These are phyloP conservation scores for Periconia sp. DNA, from an alignment of 2,329 filamentous ascomycete species.

Conservation along the genomic window DNA sequence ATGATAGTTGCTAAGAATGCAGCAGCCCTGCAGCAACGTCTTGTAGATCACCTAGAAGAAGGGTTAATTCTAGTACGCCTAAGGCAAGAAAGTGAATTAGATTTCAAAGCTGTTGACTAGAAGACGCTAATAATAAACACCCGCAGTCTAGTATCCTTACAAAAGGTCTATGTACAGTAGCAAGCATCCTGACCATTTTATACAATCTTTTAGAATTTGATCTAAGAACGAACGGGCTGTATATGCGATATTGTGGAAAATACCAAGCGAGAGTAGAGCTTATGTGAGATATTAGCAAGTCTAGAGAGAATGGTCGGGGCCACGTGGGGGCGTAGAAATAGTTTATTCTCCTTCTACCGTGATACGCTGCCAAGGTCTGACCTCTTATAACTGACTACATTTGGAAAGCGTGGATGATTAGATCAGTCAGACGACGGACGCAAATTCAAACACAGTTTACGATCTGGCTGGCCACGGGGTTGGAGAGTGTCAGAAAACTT, in stretches of 20 bases:
- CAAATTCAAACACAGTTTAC: slow-evolving; percentile 1
- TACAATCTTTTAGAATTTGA: not conserved
- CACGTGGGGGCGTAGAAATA: not conserved
- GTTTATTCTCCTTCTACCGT: not conserved
- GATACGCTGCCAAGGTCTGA: not conserved
- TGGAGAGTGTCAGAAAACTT: slow-evolving; percentile 3
- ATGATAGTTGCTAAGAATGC: not conserved
- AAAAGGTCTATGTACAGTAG: not conserved
- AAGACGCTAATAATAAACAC: not conserved
- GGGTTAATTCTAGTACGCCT: slow-evolving; percentile 1
- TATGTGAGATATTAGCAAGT: slow-evolving; percentile 1
- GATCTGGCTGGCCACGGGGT: slow-evolving; percentile 3
- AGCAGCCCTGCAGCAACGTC: not conserved
- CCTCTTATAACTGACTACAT: not conserved
- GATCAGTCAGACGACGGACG: slow-evolving; percentile 3
- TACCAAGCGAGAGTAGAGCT: not conserved
- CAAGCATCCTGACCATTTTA: not conserved
- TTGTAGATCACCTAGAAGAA: not conserved
- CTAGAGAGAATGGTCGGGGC: slow-evolving; percentile 3
- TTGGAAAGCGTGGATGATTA: not conserved
- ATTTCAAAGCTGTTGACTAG: not conserved
- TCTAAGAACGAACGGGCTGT: not conserved
- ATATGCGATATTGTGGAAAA: slow-evolving; percentile 1
- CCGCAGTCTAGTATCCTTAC: not conserved
- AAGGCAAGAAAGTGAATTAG: not conserved